These are phyloP conservation scores for Aspergillus pseudotamarii DNA, from an alignment of 2,329 filamentous ascomycete species.

Conservation along the genomic window DNA sequence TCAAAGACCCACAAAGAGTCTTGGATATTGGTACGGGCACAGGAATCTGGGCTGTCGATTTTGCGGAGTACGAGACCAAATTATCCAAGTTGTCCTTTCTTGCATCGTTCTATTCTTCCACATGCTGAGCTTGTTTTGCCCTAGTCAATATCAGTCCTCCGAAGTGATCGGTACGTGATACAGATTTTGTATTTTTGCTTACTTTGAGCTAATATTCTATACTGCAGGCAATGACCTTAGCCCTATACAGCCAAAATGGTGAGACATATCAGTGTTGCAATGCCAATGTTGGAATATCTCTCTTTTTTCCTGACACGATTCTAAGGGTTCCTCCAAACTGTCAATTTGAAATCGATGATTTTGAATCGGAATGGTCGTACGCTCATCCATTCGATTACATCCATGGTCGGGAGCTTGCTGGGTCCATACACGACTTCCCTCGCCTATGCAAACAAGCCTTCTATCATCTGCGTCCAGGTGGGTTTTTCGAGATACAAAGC, in stretches of 20 bases:
- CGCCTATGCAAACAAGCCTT: constrained; percentile 11
- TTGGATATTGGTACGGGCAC: neutral
- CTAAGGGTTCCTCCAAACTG: constrained; percentile 29
- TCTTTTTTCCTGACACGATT: neutral
- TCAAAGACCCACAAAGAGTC: neutral
- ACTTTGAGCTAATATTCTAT: neutral
- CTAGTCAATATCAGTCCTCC: neutral
- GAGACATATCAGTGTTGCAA: neutral
- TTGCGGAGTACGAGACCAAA: constrained; percentile 16
- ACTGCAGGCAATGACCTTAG: neutral
- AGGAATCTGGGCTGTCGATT: constrained; percentile 16
- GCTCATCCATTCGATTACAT: constrained; percentile 26
- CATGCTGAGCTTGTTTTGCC: neutral
- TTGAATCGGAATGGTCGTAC: constrained; percentile 26
- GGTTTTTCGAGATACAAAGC: constrained; percentile 54
- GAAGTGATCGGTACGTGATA: neutral
- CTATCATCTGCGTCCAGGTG: constrained; percentile 48
- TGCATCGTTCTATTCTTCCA: neutral
- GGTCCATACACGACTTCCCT: constrained; percentile 20
- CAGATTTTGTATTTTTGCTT: neutral
- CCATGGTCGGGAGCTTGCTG: constrained; percentile 26
- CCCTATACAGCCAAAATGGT: constrained; percentile 1
- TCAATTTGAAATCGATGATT: constrained; percentile 29
- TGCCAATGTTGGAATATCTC: neutral
- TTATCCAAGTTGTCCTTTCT: neutral